Evolutionary conservation across 805 yeast species (phyloP).

Genomic region (Middelhovenomyces tepae): DNA sequence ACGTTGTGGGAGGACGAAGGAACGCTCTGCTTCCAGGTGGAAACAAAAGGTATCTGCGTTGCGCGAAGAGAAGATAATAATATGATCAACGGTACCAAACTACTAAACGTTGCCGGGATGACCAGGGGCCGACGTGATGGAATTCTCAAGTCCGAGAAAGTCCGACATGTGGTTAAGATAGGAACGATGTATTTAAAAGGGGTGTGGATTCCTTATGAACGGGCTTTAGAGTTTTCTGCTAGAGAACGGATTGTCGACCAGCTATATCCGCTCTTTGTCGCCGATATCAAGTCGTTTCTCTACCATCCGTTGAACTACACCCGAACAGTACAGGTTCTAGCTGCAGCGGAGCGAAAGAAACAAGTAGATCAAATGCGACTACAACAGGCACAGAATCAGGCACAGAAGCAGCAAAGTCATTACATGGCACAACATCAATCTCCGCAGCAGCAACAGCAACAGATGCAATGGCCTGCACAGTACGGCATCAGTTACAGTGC

Average conservation of each 20-base stretch:
- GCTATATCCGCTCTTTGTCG: constrained; percentile 62
- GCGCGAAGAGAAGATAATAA: constrained; percentile 82
- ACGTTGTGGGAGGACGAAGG: constrained; percentile 87
- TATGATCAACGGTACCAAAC: constrained; percentile 80
- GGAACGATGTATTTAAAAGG: constrained; percentile 87
- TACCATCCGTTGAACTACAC: constrained; percentile 27
- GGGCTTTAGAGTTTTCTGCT: constrained; percentile 75
- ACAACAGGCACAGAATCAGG: constrained; percentile 8
- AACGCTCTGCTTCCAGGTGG: constrained; percentile 78
- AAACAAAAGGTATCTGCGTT: constrained; percentile 68
- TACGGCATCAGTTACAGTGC: too few relatives aligned
- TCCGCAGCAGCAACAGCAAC: constrained; percentile 7
- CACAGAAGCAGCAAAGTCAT: constrained; percentile 3
- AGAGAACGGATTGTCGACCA: constrained; percentile 66
- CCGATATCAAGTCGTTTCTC: constrained; percentile 43
- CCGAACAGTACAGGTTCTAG: constrained; percentile 27
- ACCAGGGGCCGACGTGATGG: constrained; percentile 86
- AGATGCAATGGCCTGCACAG: constrained; percentile 5
- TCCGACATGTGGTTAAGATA: constrained; percentile 72
- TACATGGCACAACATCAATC: constrained; percentile 4
- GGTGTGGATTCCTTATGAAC: constrained; percentile 83
- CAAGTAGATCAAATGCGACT: constrained; percentile 13
- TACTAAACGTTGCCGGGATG: constrained; percentile 77
- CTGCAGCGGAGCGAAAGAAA: constrained; percentile 24
- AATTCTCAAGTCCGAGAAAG: constrained; percentile 68